Base-by-base conservation (phyloP, 257 asterid genomes). In the Echium plantagineum region DNA sequence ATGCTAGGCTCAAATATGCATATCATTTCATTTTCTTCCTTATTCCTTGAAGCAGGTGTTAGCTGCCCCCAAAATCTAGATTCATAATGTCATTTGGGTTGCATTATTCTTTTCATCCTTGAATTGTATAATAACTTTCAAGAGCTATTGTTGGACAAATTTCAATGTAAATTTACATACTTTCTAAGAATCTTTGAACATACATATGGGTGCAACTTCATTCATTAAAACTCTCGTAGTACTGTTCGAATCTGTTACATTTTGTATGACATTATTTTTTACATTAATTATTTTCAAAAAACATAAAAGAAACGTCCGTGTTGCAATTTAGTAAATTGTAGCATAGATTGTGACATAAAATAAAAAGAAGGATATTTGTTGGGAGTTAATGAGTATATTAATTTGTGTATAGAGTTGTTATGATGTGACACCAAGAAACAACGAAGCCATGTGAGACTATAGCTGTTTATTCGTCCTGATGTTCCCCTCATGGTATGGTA, bases 361-460 rank as follows among this genome's bases (percentile, higher is more conserved):
- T 24, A 24, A 1, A 24, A 24, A 3, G 26, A 24, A 24, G 26
- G 3, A 24, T 24, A 24, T 24, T 24, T n/a, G n/a, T 24, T 24
- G 26, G n/a, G n/a, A n/a, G n/a, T n/a, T n/a, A n/a, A n/a, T n/a
- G n/a, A n/a, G n/a, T n/a, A 24, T 19, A 15, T 21, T 46, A 7
- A 62, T 67, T 54, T 48, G 52, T 32, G 18, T 65, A 21, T 15
- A 24, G 49, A 59, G 58, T 59, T 8, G 52, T 30, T 57, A 52
- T 19, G 26, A 53, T 53, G 10, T 58, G 22, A 66, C 53, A 35
- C 55, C 72, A 61, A 54, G 52, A 24, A 55, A 64, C 62, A 55
- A 26, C 72, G 19, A 67, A 47, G 63, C 68, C 72, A 68, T 68
- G 72, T 68, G 68, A 49, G 63, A 16, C 47, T 62, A 48, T 55